These are phyloP conservation scores for Curvularia eragrostidis DNA, from an alignment of 2,329 filamentous ascomycete genomes.

Conservation along the genomic window DNA sequence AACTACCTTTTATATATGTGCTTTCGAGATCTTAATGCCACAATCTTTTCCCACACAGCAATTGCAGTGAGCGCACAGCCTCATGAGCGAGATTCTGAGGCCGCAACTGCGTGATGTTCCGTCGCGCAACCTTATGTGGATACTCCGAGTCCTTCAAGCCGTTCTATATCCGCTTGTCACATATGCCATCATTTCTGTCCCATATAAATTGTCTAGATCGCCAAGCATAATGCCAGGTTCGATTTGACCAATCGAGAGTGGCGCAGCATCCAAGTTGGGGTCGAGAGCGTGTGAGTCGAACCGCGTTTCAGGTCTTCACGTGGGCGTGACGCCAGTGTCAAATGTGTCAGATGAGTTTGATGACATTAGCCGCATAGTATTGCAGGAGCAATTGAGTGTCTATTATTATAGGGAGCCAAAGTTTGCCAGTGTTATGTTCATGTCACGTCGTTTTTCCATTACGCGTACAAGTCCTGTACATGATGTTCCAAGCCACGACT, in stretches of 20 bases:
- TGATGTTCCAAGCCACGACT: not conserved
- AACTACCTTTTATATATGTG: constrained; percentile 1
- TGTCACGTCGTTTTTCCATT: not conserved
- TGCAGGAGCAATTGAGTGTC: not conserved
- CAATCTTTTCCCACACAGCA: not conserved
- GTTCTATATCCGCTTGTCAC: not conserved
- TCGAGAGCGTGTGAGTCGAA: not conserved
- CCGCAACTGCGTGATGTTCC: constrained; percentile 1
- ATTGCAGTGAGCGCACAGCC: not conserved
- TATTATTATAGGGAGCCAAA: not conserved
- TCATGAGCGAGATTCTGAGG: constrained; percentile 4
- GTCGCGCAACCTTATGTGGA: not conserved
- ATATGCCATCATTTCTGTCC: not conserved
- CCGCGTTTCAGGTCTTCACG: constrained; percentile 12
- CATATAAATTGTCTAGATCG: not conserved
- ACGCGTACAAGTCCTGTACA: not conserved
- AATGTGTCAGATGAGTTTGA: constrained; percentile 8
- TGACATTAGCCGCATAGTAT: constrained; percentile 5
- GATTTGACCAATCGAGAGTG: not conserved
- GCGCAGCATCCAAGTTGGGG: not conserved
- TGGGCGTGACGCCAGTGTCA: constrained; percentile 6
- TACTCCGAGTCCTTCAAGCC: not conserved
- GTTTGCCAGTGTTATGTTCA: not conserved
- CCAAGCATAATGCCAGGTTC: not conserved
- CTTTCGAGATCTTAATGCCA: not conserved